Conservation (phyloP, 352 stramenopile species). For the Discostella stelligera region DNA sequence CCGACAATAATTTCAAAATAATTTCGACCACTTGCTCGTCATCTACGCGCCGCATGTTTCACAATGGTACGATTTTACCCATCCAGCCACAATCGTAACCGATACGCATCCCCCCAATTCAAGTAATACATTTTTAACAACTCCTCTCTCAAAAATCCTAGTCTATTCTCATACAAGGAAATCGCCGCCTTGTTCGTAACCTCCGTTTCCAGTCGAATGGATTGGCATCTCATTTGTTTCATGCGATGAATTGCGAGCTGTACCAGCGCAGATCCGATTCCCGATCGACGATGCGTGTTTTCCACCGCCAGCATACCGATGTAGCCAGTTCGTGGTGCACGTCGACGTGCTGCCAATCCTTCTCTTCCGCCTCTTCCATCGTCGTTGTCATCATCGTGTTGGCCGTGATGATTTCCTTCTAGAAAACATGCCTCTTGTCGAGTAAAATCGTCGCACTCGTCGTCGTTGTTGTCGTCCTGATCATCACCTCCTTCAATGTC, state of each 20-base stretch:
- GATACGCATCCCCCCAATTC: conserved; percentile 81
- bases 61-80: neutral
- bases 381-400: neutral
- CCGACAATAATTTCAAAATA: too few relatives aligned
- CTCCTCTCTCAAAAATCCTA: conserved; percentile 81
- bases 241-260: conserved; percentile 65
- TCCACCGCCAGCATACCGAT: conserved; percentile 81
- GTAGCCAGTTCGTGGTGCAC: conserved; percentile 58
- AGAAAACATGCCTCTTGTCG: neutral
- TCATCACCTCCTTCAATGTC: conserved; percentile 57
- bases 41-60: neutral
- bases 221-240: conserved; percentile 66
- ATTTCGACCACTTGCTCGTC: neutral
- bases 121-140: conserved; percentile 82
- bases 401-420: conserved; percentile 1
- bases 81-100: conserved; percentile 76
- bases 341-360: neutral
- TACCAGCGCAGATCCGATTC: conserved; percentile 74
- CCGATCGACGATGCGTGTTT: conserved; percentile 59
- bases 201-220: conserved; percentile 72
- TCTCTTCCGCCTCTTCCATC: neutral
- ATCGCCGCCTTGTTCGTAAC: conserved; percentile 71
- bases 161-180: conserved; percentile 74
- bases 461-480: conserved; percentile 3
- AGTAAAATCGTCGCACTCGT: neutral